Conservation (phyloP, 805 yeast genomes). For the Jamesozyma hellenica region DNA sequence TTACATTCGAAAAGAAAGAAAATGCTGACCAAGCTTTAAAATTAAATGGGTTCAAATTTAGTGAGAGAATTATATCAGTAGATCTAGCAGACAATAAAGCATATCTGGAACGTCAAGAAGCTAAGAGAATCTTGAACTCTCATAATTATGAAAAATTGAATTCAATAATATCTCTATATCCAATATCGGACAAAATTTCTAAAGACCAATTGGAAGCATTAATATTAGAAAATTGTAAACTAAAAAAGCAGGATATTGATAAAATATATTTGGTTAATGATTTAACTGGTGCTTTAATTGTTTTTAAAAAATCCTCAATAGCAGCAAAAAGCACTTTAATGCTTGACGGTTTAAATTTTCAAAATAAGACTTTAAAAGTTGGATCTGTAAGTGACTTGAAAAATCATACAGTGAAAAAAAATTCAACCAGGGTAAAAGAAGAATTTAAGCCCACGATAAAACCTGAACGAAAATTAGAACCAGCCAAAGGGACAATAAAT, state of each 20-base stretch:
- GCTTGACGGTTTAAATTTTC: constrained; percentile 33
- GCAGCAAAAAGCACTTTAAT: constrained; percentile 45
- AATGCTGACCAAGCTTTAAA: constrained; percentile 41
- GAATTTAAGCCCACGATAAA: no score
- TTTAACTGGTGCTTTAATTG: constrained; percentile 40
- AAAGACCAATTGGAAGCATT: constrained; percentile 14
- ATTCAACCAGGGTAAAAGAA: not conserved
- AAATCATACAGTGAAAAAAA: not conserved
- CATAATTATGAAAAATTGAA: constrained; percentile 9
- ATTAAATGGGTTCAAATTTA: constrained; percentile 34
- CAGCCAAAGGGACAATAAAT: not conserved
- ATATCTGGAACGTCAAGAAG: constrained; percentile 27
- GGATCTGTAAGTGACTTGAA: constrained; percentile 30
- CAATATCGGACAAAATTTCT: constrained; percentile 22
- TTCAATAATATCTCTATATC: constrained; percentile 18
- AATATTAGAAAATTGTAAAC: constrained; percentile 7
- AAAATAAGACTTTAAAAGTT: constrained; percentile 27
- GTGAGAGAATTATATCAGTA: constrained; percentile 41
- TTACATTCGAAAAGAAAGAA: constrained; percentile 36
- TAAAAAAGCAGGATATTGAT: constrained; percentile 21
- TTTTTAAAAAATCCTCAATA: constrained; percentile 32
- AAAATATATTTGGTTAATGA: constrained; percentile 39
- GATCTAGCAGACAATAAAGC: constrained; percentile 37
- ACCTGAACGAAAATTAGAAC: no score
- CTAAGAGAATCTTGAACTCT: constrained; percentile 22